A percentile compares a stretch with the other conserved stretches of the same genome.
These are phyloP conservation scores for Metschnikowia baotianmanensis DNA, from an alignment of 805 yeast species.

Conservation along the genomic window DNA sequence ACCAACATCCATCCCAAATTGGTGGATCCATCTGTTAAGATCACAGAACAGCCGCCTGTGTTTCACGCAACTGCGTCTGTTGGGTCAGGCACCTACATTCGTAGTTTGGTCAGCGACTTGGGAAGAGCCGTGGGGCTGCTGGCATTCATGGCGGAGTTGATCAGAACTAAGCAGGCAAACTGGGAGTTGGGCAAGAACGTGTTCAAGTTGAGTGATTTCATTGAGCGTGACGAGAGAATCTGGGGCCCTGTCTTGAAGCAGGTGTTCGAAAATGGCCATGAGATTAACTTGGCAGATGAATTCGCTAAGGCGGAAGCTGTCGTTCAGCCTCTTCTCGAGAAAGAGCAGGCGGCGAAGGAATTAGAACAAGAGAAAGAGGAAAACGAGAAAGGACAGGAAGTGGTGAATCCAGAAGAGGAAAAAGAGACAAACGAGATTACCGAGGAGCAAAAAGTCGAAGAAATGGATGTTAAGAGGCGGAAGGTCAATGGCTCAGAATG, in stretches of 20 bases:
- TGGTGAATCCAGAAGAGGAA: neutral
- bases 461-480: slow-evolving; percentile 3
- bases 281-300: slow-evolving; percentile 26
- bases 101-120: slow-evolving; percentile 85
- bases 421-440: neutral
- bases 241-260: slow-evolving; percentile 68
- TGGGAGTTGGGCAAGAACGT: slow-evolving; percentile 77
- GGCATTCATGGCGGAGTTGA: slow-evolving; percentile 84
- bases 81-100: slow-evolving; percentile 92
- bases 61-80: slow-evolving; percentile 75
- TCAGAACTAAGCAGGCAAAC: slow-evolving; percentile 73
- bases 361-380: slow-evolving; percentile 1
- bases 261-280: slow-evolving; percentile 44
- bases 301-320: slow-evolving; percentile 13
- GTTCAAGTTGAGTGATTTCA: slow-evolving; percentile 65
- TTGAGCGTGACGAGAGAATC: slow-evolving; percentile 51
- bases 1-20: slow-evolving; percentile 38
- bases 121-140: slow-evolving; percentile 79
- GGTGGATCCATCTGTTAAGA: slow-evolving; percentile 36
- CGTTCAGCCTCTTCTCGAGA: slow-evolving; percentile 1
- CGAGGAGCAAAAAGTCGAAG: neutral
- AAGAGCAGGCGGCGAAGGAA: neutral
- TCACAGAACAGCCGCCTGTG: slow-evolving; percentile 58
- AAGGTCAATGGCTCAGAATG: slow-evolving; percentile 2
- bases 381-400: neutral